phyloP scores from a whole-genome alignment of 768 basidiomycete species.

The Suillus spraguei region DNA sequence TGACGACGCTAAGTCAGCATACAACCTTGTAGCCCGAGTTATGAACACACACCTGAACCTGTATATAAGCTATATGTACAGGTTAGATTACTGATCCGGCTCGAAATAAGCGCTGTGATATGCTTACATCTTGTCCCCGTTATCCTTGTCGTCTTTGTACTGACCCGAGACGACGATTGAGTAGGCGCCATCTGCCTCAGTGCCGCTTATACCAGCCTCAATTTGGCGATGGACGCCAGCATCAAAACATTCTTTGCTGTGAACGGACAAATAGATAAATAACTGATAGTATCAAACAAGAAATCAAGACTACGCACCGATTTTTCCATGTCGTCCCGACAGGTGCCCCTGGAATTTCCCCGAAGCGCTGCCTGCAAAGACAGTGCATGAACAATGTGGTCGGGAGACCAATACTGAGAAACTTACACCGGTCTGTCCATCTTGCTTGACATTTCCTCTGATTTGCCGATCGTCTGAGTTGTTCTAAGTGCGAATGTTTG shows the following conservation, averaged over 20 bases:
- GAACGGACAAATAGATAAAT: neutral
- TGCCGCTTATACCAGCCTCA: conserved; percentile 27
- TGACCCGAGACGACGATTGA: conserved; percentile 23
- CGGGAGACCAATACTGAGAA: conserved; percentile 2
- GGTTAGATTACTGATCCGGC: conserved; percentile 1
- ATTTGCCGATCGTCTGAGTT: neutral
- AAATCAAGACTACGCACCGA: conserved; percentile 20
- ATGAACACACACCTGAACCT: conserved; percentile 17
- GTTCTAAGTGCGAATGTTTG: neutral
- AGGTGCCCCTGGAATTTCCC: conserved; percentile 23
- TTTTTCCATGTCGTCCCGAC: conserved; percentile 24
- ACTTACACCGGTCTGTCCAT: neutral
- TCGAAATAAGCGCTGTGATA: conserved; percentile 20
- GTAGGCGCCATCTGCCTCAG: conserved; percentile 8
- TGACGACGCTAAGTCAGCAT: neutral
- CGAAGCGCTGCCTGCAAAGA: conserved; percentile 24
- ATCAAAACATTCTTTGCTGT: conserved; percentile 15
- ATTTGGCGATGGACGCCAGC: conserved; percentile 21
- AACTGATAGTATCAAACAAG: conserved; percentile 3
- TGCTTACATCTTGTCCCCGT: conserved; percentile 28
- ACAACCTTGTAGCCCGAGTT: neutral
- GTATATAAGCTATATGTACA: conserved; percentile 27
- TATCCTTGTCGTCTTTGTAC: conserved; percentile 29
- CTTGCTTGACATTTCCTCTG: neutral
- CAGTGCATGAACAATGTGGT: neutral